Conservation (phyloP, 2,329 filamentous ascomycete genomes). For the Cladorrhinum sp. region DNA sequence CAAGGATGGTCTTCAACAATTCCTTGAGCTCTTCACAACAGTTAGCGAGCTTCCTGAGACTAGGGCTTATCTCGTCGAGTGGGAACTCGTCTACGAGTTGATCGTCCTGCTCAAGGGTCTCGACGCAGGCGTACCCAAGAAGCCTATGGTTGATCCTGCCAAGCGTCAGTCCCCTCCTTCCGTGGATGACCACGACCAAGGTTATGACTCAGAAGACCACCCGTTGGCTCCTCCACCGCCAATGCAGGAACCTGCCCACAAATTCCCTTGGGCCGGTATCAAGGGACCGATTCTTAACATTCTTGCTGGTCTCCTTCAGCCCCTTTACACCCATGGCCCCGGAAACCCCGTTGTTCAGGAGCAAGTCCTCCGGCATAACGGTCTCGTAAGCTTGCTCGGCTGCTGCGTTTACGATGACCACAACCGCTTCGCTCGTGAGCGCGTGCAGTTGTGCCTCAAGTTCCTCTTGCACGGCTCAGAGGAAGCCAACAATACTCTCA, state of each 20-base stretch:
- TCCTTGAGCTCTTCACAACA: slow-evolving; percentile 88
- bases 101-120: slow-evolving; percentile 83
- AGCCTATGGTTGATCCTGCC: slow-evolving; percentile 56
- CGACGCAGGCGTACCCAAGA: slow-evolving; percentile 83
- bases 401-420: slow-evolving; percentile 90
- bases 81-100: slow-evolving; percentile 87
- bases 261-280: slow-evolving; percentile 68
- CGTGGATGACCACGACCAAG: slow-evolving; percentile 25
- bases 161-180: slow-evolving; percentile 32
- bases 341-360: slow-evolving; percentile 76
- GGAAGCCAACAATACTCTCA: slow-evolving; percentile 69
- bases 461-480: slow-evolving; percentile 74
- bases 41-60: slow-evolving; percentile 82
- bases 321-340: slow-evolving; percentile 56
- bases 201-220: slow-evolving; percentile 36
- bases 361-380: slow-evolving; percentile 80
- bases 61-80: slow-evolving; percentile 81
- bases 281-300: slow-evolving; percentile 93
- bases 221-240: slow-evolving; percentile 45
- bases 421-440: slow-evolving; percentile 91
- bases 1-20: slow-evolving; percentile 91
- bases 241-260: slow-evolving; percentile 62
- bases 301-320: slow-evolving; percentile 83
- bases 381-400: slow-evolving; percentile 82
- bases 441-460: slow-evolving; percentile 84